phyloP scores from a whole-genome alignment of 164 flowering plant genomes.

The Cinnamomum micranthum region DNA sequence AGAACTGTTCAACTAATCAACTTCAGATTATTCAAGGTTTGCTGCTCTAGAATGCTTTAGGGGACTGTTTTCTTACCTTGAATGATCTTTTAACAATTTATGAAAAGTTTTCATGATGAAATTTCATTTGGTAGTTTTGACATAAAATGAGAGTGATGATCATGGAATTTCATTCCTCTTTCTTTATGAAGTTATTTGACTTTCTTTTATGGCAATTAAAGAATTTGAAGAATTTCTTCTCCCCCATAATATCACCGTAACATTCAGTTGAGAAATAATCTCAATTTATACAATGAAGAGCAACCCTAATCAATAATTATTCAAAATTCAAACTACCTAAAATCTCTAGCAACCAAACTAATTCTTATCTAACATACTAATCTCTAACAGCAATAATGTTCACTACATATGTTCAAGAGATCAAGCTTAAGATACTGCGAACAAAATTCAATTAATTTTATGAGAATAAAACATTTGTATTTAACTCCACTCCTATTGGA shows the following conservation, averaged over 20 bases:
- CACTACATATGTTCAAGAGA: not conserved
- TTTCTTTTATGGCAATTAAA: no score
- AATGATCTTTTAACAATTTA: not conserved
- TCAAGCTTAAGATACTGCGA: not conserved
- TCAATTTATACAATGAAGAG: no score
- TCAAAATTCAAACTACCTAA: no score
- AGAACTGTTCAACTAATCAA: conserved; percentile 55
- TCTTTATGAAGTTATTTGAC: not conserved
- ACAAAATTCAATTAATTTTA: not conserved
- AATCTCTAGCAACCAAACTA: no score
- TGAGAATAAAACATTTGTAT: not conserved
- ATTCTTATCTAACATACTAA: no score
- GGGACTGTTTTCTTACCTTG: not conserved
- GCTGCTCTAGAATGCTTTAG: not conserved
- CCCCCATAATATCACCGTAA: no score
- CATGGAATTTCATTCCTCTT: not conserved
- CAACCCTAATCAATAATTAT: no score
- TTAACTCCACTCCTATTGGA: not conserved
- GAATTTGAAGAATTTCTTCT: no score
- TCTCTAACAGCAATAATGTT: not conserved
- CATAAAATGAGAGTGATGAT: not conserved
- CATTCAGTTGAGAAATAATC: no score
- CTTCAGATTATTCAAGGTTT: conserved; percentile 71
- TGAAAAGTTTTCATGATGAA: not conserved
- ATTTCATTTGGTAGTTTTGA: not conserved